phyloP scores from a whole-genome alignment of 352 stramenopile species.

The Phytophthora ohioensis region DNA sequence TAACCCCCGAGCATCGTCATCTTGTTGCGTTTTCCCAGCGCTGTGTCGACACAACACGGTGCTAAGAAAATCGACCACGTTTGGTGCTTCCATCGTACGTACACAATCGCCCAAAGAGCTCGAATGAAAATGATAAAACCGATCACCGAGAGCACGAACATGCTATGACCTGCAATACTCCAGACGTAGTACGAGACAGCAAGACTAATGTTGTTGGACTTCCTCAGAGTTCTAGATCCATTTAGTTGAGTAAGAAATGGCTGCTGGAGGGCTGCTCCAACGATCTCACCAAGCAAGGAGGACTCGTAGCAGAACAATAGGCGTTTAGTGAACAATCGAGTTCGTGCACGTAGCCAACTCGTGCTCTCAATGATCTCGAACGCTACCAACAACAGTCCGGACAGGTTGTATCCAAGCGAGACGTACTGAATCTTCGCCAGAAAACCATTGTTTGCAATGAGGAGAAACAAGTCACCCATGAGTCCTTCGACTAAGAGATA shows the following conservation, averaged over 20 bases:
- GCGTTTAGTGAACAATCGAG: constrained; percentile 22
- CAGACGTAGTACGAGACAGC: constrained; percentile 33
- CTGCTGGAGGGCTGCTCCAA: constrained; percentile 22
- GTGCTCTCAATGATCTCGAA: constrained; percentile 40
- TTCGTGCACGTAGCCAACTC: constrained; percentile 9
- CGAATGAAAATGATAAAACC: constrained; percentile 22
- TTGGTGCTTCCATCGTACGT: constrained; percentile 26
- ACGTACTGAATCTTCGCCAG: constrained; percentile 29
- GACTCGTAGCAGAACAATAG: constrained; percentile 40
- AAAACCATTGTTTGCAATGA: constrained; percentile 36
- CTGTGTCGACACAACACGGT: constrained; percentile 31
- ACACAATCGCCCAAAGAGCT: constrained; percentile 21
- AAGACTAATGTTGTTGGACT: constrained; percentile 17
- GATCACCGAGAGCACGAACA: constrained; percentile 30
- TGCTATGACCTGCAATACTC: constrained; percentile 31
- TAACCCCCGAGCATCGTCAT: constrained; percentile 42
- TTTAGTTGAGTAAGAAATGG: constrained; percentile 31
- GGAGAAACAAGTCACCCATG: constrained; percentile 44
- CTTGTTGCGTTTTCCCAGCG: constrained; percentile 24
- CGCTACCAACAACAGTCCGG: constrained; percentile 31
- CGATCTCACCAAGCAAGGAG: constrained; percentile 21
- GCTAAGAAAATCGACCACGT: constrained; percentile 12
- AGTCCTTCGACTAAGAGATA: constrained; percentile 38
- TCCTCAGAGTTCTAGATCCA: constrained; percentile 15
- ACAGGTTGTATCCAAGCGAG: constrained; percentile 40